A percentile compares a stretch with the other conserved stretches of the same genome.
phyloP scores from a whole-genome alignment of 331 rosid genomes.

The Acacia pycnantha region DNA sequence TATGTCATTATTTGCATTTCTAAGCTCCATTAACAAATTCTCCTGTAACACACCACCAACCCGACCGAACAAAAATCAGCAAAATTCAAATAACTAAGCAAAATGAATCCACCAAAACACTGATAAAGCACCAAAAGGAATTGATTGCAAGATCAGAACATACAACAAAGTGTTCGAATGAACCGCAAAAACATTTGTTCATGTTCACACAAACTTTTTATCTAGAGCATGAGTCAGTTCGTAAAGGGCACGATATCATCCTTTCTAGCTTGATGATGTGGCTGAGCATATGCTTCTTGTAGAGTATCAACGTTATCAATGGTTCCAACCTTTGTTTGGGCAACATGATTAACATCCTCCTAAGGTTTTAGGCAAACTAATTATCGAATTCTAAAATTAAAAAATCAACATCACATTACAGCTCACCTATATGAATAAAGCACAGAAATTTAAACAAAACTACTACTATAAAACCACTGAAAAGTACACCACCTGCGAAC shows the following conservation, averaged over 20 bases:
- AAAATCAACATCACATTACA: conserved; percentile 2
- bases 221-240: conserved; percentile 61
- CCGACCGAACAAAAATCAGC: neutral
- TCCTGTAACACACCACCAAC: conserved; percentile 37
- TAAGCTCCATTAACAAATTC: conserved; percentile 59
- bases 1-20: conserved; percentile 45
- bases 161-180: neutral
- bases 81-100: conserved; percentile 6
- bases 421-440: neutral
- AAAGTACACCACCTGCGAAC: conserved; percentile 68
- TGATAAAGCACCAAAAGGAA: conserved; percentile 5
- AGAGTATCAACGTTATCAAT: conserved; percentile 42
- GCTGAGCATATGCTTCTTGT: conserved; percentile 44
- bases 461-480: conserved; percentile 62
- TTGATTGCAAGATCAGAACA: neutral
- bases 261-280: conserved; percentile 69
- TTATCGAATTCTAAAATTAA: neutral
- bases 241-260: conserved; percentile 69
- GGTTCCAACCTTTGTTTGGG: conserved; percentile 43
- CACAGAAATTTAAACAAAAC: neutral
- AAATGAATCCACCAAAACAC: neutral
- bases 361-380: conserved; percentile 26
- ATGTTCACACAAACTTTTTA: conserved; percentile 50
- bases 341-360: conserved; percentile 40
- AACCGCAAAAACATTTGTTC: neutral